A percentile compares a stretch with the other conserved stretches of the same genome.
Evolutionary conservation across 176 grass and related monocot species (phyloP).

Genomic region (Eragrostis curvula): DNA sequence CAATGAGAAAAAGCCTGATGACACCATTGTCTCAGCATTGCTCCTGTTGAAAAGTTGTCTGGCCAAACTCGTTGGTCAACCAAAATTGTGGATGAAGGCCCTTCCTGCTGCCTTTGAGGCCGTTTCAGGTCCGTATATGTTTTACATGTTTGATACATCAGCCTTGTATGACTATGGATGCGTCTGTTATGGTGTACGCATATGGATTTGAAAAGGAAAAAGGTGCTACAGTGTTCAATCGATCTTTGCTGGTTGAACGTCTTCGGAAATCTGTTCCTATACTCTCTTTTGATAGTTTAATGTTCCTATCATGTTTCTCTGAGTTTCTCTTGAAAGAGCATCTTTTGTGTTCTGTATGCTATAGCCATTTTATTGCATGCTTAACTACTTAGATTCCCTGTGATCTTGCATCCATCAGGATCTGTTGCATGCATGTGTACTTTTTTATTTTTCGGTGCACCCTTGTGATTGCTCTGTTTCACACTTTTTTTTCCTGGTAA

Average conservation of each 20-base stretch:
- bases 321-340: slow-evolving; percentile 9
- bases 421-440: not conserved
- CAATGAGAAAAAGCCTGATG: slow-evolving; percentile 68
- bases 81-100: slow-evolving; percentile 55
- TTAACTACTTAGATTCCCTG: slow-evolving; percentile 1
- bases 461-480: slow-evolving; percentile 15
- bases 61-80: slow-evolving; percentile 52
- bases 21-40: slow-evolving; percentile 66
- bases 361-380: not conserved
- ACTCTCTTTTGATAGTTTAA: not conserved
- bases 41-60: slow-evolving; percentile 69
- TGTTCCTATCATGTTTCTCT: not conserved
- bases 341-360: not conserved
- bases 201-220: not conserved
- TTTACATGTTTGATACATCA: slow-evolving; percentile 8
- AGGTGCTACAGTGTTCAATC: not conserved
- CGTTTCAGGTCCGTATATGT: slow-evolving; percentile 63
- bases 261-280: slow-evolving; percentile 6
- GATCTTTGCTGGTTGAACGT: not conserved
- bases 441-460: slow-evolving; percentile 14
- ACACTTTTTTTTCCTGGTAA: not conserved
- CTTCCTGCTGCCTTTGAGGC: slow-evolving; percentile 77
- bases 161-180: not conserved
- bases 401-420: not conserved
- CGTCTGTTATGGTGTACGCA: slow-evolving; percentile 10